Evolutionary conservation across 1,284 basidiomycete species (phyloP), one percentile per base, ranked within the genome.

Genomic region (Leucoagaricus sp.): DNA sequence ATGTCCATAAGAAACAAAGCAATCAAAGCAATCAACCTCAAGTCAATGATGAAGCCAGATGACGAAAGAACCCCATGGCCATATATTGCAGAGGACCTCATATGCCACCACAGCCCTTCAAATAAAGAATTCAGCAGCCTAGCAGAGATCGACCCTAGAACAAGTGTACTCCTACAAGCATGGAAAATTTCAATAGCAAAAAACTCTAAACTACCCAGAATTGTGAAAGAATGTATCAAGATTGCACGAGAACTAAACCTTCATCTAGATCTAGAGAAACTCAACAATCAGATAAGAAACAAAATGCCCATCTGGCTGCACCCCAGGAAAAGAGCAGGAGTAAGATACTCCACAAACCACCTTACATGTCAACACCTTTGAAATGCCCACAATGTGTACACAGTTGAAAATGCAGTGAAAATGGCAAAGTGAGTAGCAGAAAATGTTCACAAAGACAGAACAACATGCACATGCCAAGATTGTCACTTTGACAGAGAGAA

Each of bases 181-280:
- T n/a, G n/a, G n/a, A n/a, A n/a, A n/a, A n/a, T n/a, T n/a, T n/a
- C n/a, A n/a, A n/a, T n/a, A n/a, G n/a, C n/a, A 41, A 17, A 45
- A 57, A 17, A 12, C 63, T 1, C 64, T 67, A 1, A 62, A n/a
- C n/a, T n/a, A n/a, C n/a, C n/a, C n/a, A n/a, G n/a, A 15, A 23
- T 19, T 13, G 12, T 10, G 8, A 55, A 51, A 26, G 51, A 51
- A 29, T 51, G 25, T 34, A 2, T 33, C 15, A 19, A 53, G 17
- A 49, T 51, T 53, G 51, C 38, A 23, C 36, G 19, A 25, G 25
- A 38, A 41, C 26, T 31, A 48, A 33, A 23, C 49, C 10, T 31
- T 31, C 23, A 33, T 7, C 34, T 42, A 10, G 21, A 46, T 50
- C 45, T n/a, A 26, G 19, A 46, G 9, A 15, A 25, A 25, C 15